phyloP scores from a whole-genome alignment of 768 basidiomycete species.

The Leccinum sublutescens region DNA sequence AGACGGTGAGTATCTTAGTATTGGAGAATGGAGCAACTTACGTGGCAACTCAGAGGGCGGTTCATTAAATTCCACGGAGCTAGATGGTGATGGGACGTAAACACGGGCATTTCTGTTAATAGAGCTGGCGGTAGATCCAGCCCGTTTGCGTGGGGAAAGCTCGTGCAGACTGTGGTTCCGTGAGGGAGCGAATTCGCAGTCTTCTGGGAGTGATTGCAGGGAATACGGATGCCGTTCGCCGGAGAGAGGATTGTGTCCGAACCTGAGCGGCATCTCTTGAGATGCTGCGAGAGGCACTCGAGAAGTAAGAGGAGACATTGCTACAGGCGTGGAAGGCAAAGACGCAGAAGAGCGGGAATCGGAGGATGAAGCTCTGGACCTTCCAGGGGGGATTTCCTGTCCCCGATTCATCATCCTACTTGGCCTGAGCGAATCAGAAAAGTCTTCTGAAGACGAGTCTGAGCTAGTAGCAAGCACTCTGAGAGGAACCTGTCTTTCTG shows the following conservation, averaged over 20 bases:
- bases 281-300: constrained; percentile 24
- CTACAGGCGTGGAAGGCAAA: constrained; percentile 23
- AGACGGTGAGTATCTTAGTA: background rate
- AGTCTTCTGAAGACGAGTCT: constrained; percentile 29
- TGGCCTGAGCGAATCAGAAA: constrained; percentile 1
- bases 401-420: constrained; percentile 7
- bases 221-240: constrained; percentile 19
- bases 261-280: constrained; percentile 23
- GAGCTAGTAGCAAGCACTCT: constrained; percentile 12
- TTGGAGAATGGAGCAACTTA: constrained; percentile 6
- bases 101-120: constrained; percentile 20
- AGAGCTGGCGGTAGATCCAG: constrained; percentile 13
- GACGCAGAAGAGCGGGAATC: constrained; percentile 29
- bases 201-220: constrained; percentile 54
- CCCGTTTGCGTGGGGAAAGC: constrained; percentile 17
- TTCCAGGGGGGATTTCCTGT: constrained; percentile 4
- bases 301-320: constrained; percentile 6
- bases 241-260: constrained; percentile 29
- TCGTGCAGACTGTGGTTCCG: constrained; percentile 9
- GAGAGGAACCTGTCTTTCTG: constrained; percentile 1
- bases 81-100: constrained; percentile 17
- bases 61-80: constrained; percentile 8
- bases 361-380: constrained; percentile 26
- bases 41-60: background rate
- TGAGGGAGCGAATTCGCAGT: constrained; percentile 37